A percentile compares a stretch with the other conserved stretches of the same genome.
These are phyloP conservation scores for Rhizoclosmatium sp. DNA, from an alignment of 192 early-diverging fungal genomes.

Conservation along the genomic window DNA sequence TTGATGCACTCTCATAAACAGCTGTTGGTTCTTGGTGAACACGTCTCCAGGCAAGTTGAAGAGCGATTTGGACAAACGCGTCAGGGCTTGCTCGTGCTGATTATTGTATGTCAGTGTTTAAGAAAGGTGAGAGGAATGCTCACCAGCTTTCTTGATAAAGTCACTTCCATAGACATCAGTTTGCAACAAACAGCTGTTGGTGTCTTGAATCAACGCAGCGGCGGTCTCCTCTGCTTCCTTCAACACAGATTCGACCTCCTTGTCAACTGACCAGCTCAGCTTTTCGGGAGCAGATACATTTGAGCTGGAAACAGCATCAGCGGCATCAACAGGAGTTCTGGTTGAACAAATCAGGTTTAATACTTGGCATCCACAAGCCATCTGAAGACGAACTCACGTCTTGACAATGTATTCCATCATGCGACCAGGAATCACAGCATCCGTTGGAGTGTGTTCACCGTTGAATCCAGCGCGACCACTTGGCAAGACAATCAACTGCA, in stretches of 20 bases:
- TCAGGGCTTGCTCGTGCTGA: conserved; percentile 86
- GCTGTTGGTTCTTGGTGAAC: conserved; percentile 69
- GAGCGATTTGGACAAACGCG: conserved; percentile 88
- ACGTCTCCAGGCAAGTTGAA: conserved; percentile 86
- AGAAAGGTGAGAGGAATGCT: conserved; percentile 4
- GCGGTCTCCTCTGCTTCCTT: conserved; percentile 71
- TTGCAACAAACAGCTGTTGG: conserved; percentile 75
- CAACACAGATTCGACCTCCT: conserved; percentile 62
- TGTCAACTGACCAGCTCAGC: conserved; percentile 75
- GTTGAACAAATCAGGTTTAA: conserved; percentile 19
- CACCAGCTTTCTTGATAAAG: conserved; percentile 80
- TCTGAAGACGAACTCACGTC: conserved; percentile 55
- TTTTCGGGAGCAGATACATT: conserved; percentile 63
- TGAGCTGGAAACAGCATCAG: conserved; percentile 7
- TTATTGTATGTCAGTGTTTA: not conserved
- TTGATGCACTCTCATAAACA: conserved; percentile 62
- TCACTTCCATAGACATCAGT: conserved; percentile 79
- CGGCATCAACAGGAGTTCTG: conserved; percentile 48
- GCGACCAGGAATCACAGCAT: conserved; percentile 88
- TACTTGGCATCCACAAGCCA: not conserved
- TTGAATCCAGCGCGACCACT: conserved; percentile 91
- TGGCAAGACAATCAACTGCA: conserved; percentile 85
- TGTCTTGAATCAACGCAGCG: conserved; percentile 62
- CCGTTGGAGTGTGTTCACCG: conserved; percentile 94
- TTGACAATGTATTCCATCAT: conserved; percentile 75